Evolutionary conservation across 106 monocot species (phyloP).

Genomic region (Allium fistulosum): DNA sequence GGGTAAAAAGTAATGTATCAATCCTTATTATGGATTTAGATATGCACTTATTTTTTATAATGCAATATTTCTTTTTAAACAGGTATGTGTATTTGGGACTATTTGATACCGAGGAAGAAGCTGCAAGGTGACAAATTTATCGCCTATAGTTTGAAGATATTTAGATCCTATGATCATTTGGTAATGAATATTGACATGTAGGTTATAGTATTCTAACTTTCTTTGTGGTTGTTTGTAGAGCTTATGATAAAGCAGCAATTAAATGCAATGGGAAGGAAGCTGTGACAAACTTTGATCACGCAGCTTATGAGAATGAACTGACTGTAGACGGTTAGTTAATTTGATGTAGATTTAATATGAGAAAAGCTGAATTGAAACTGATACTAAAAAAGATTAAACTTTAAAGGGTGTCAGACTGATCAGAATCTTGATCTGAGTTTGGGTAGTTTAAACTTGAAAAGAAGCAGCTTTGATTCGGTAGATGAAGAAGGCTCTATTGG

Average conservation of each 20-base stretch:
- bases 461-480: slow-evolving; percentile 5
- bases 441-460: slow-evolving; percentile 41
- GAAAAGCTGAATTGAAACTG: no score
- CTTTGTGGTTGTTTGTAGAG: slow-evolving; percentile 24
- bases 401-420: slow-evolving; percentile 17
- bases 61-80: not conserved
- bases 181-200: no score
- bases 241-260: slow-evolving; percentile 82
- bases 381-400: not conserved
- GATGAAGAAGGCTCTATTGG: slow-evolving; percentile 22
- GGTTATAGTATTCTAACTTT: not conserved
- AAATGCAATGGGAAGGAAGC: slow-evolving; percentile 68
- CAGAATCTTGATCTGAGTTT: slow-evolving; percentile 65
- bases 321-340: slow-evolving; percentile 14
- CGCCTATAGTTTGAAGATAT: no score
- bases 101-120: slow-evolving; percentile 24
- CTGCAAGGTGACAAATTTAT: slow-evolving; percentile 15
- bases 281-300: slow-evolving; percentile 68
- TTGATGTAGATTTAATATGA: no score
- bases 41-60: not conserved
- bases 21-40: not conserved
- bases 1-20: slow-evolving; percentile 37
- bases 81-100: slow-evolving; percentile 20
- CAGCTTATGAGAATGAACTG: slow-evolving; percentile 40
- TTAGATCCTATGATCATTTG: no score